phyloP scores from a whole-genome alignment of 441 rosid genomes.

The Erodium trifolium region DNA sequence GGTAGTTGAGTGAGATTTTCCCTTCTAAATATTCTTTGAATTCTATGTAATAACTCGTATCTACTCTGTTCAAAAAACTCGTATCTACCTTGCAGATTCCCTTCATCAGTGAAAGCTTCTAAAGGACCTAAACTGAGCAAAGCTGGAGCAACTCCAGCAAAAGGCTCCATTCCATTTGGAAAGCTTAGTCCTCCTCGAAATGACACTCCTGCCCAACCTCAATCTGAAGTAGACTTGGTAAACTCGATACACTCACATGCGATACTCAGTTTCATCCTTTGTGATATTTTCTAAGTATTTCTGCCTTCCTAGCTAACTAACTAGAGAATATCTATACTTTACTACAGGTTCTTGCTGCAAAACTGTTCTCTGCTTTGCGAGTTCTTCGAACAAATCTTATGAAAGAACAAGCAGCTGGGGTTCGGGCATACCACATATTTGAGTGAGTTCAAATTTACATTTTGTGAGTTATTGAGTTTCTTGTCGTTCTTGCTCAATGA shows the following conservation, averaged over 20 bases:
- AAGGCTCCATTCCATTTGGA: slow-evolving; percentile 43
- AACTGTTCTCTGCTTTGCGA: slow-evolving; percentile 57
- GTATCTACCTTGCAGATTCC: slow-evolving; percentile 49
- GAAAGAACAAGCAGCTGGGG: slow-evolving; percentile 74
- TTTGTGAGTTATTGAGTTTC: not conserved
- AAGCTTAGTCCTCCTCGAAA: slow-evolving; percentile 40
- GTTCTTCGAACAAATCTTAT: slow-evolving; percentile 67
- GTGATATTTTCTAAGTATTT: slow-evolving; percentile 12
- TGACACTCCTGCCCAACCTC: slow-evolving; percentile 35
- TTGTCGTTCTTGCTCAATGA: not conserved
- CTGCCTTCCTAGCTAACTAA: not conserved
- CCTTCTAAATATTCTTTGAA: too few relatives aligned
- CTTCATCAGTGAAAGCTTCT: slow-evolving; percentile 51
- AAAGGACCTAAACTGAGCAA: slow-evolving; percentile 48
- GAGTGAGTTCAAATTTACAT: slow-evolving; percentile 38
- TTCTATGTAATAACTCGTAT: too few relatives aligned
- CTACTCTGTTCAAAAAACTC: too few relatives aligned
- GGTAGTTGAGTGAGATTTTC: too few relatives aligned
- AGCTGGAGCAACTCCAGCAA: slow-evolving; percentile 54
- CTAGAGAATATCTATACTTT: slow-evolving; percentile 13
- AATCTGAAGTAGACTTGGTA: slow-evolving; percentile 61
- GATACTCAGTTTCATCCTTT: slow-evolving; percentile 11
- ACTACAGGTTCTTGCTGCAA: slow-evolving; percentile 64
- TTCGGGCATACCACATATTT: slow-evolving; percentile 90
- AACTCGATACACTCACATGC: not conserved